Evolutionary conservation across 768 basidiomycete genomes (phyloP).

Genomic region (Auricularia sp.): DNA sequence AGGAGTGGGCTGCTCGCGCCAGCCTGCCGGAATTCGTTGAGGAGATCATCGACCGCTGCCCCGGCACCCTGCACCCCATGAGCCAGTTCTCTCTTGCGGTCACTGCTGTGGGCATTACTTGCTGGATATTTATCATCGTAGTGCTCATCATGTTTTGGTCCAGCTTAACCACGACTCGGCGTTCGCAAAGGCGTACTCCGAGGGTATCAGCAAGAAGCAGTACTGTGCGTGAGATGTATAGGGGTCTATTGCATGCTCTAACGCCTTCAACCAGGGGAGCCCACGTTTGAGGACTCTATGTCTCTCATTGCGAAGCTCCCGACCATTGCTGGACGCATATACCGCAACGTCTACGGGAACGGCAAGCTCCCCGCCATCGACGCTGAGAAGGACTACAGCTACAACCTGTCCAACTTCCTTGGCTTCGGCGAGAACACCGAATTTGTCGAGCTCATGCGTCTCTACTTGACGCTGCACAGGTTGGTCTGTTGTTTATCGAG

Average conservation of each 20-base stretch:
- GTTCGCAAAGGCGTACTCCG: slow-evolving; percentile 89
- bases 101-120: slow-evolving; percentile 56
- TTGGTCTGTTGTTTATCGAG: slow-evolving; percentile 13
- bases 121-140: slow-evolving; percentile 6
- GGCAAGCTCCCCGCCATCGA: slow-evolving; percentile 87
- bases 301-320: slow-evolving; percentile 81
- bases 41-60: slow-evolving; percentile 88
- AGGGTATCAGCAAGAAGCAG: slow-evolving; percentile 87
- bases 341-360: slow-evolving; percentile 76
- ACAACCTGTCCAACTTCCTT: slow-evolving; percentile 81
- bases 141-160: not conserved
- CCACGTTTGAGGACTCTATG: slow-evolving; percentile 1
- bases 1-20: slow-evolving; percentile 91
- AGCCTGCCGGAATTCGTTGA: slow-evolving; percentile 92
- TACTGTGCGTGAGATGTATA: slow-evolving; percentile 60
- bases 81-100: slow-evolving; percentile 95
- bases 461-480: slow-evolving; percentile 97
- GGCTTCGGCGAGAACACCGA: slow-evolving; percentile 81
- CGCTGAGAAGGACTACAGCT: slow-evolving; percentile 73
- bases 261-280: not conserved
- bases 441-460: slow-evolving; percentile 89
- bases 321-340: slow-evolving; percentile 89
- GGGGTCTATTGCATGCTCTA: not conserved
- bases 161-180: slow-evolving; percentile 91
- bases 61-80: slow-evolving; percentile 94